Percentiles rank a stretch among this genome's conserved stretches.
Evolutionary conservation across 495 filamentous ascomycete species (phyloP).

Genomic region (Aspergillus heteromorphus): DNA sequence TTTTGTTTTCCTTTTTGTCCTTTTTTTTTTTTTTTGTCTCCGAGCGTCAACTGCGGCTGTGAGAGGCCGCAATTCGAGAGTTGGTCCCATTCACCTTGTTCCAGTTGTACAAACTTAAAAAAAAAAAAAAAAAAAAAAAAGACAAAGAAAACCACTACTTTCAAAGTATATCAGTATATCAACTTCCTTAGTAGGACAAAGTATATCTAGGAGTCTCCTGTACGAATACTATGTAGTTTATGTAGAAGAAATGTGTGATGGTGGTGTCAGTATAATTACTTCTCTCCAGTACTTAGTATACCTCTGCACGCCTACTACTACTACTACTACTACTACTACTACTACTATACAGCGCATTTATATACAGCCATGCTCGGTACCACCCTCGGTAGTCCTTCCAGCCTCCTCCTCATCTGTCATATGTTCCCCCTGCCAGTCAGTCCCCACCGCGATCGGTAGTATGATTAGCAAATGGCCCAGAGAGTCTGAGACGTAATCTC

Average conservation of each 20-base stretch:
- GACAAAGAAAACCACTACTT: too few relatives aligned
- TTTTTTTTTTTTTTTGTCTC: neutral
- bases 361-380: neutral
- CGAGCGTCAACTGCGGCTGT: constrained; percentile 4
- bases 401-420: neutral
- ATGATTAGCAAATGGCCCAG: neutral
- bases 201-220: neutral
- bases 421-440: neutral
- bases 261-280: too few relatives aligned
- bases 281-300: too few relatives aligned
- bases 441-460: neutral
- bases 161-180: too few relatives aligned
- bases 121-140: too few relatives aligned
- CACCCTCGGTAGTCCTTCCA: neutral
- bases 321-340: too few relatives aligned
- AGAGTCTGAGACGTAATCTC: constrained; percentile 2
- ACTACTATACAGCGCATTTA: too few relatives aligned
- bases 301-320: too few relatives aligned
- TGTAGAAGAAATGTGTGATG: too few relatives aligned
- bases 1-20: neutral
- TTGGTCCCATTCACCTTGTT: constrained; percentile 4
- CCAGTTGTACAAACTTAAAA: constrained; percentile 1
- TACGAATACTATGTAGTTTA: too few relatives aligned
- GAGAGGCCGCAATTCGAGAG: neutral
- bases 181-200: neutral